Evolutionary conservation across 2,329 filamentous ascomycete species (phyloP), one percentile per base, ranked within the genome.

Genomic region (Fusarium sacchari): DNA sequence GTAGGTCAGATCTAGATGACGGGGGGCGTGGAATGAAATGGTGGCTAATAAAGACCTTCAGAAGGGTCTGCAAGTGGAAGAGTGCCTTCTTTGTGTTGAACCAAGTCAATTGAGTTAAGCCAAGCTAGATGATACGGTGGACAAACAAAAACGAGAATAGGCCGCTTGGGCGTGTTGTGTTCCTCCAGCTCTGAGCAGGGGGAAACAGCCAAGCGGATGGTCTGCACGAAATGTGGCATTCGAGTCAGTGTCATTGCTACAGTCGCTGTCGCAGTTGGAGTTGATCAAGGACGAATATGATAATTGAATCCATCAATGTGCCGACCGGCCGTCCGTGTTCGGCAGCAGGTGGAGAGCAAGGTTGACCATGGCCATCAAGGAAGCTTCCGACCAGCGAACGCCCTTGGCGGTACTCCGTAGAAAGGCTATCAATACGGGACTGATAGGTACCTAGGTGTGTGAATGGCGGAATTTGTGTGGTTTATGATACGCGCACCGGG

Each of bases 251-350:
- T 55, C 67, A 47, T 42, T 58, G 34, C 56, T 61, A 53, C 37
- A 53, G 57, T 34, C 36, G 67, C 57, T 47, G 67, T 55, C 22
- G 52, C 37, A 64, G 43, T 69, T 46, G 50, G 30, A 64, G 37
- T 50, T 64, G 44, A 55, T 64, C 52, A 55, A 42, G 67, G 60
- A 53, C 56, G 58, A 42, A 69, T 53, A 56, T 43, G 60, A 59
- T 43, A 59, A n/a, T 62, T 57, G 34, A 49, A 63, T 36, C 12
- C 32, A 57, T 69, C 58, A 53, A 43, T 52, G 34, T 39, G 67
- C 59, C 64, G 49, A 52, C 66, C 56, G 61, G 61, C 67, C 56
- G 67, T 71, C 67, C 61, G 67, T 71, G 67, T 71, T 71, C 66
- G 61, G 68, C 37, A 71, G 40, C 32, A 62, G 49, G 68, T 67